Conservation (phyloP, 2,329 filamentous ascomycete species). For the Orbilia brochopaga region DNA sequence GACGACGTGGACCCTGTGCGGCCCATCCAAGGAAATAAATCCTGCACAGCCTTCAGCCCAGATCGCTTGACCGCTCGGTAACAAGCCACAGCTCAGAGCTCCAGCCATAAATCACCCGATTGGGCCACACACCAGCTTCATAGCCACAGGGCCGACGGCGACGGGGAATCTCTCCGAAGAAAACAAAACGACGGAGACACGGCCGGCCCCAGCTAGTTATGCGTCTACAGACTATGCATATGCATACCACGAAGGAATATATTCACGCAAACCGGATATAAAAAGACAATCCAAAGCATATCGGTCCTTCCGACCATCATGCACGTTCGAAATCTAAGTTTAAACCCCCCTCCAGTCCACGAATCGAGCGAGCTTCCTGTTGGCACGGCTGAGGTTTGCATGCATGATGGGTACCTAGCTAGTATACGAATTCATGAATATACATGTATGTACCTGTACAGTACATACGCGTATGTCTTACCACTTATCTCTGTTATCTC, state of each 20-base stretch:
- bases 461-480: slow-evolving; percentile 6
- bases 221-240: background rate
- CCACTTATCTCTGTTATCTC: slow-evolving; percentile 5
- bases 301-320: slow-evolving; percentile 13
- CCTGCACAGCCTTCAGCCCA: slow-evolving; percentile 38
- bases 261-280: background rate
- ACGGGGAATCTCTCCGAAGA: no score
- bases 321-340: slow-evolving; percentile 3
- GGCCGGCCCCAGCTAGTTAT: background rate
- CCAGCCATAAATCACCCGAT: slow-evolving; percentile 21
- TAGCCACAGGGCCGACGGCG: slow-evolving; percentile 36
- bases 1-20: background rate
- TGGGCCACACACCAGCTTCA: slow-evolving; percentile 3
- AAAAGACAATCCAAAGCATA: background rate
- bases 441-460: background rate
- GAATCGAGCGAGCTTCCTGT: background rate
- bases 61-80: slow-evolving; percentile 15
- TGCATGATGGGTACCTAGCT: no score
- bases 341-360: background rate
- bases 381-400: slow-evolving; percentile 12
- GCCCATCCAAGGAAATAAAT: background rate
- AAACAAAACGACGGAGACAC: background rate
- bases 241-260: background rate
- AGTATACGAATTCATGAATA: no score
- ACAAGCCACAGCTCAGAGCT: slow-evolving; percentile 28